phyloP scores from a whole-genome alignment of 2,329 filamentous ascomycete genomes.

The Ampelomyces quisqualis region DNA sequence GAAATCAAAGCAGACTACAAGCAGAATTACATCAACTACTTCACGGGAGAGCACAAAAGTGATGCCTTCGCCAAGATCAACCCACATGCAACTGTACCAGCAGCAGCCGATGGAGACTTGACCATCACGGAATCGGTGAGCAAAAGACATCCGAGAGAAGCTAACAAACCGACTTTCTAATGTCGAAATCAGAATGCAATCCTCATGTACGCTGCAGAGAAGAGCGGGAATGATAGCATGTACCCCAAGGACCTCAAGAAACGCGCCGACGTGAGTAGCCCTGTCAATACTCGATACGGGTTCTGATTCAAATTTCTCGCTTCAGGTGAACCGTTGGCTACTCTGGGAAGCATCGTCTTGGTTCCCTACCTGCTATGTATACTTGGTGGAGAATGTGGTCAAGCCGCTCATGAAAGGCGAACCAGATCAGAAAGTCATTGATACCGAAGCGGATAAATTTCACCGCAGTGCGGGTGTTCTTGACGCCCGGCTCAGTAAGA shows the following conservation, averaged over 20 bases:
- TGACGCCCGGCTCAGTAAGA: slow-evolving; percentile 41
- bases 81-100: slow-evolving; percentile 44
- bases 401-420: slow-evolving; percentile 43
- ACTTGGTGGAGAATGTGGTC: slow-evolving; percentile 46
- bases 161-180: too few species aligned
- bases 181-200: slow-evolving; percentile 47
- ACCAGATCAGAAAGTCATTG: slow-evolving; percentile 42
- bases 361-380: slow-evolving; percentile 47
- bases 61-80: slow-evolving; percentile 42
- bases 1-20: slow-evolving; percentile 42
- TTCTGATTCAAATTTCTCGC: not conserved
- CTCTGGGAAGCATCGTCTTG: slow-evolving; percentile 48
- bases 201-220: slow-evolving; percentile 46
- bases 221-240: slow-evolving; percentile 26
- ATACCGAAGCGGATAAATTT: slow-evolving; percentile 36
- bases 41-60: slow-evolving; percentile 45
- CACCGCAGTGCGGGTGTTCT: slow-evolving; percentile 43
- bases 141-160: not conserved
- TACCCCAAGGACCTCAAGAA: slow-evolving; percentile 46
- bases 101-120: slow-evolving; percentile 44
- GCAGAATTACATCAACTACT: slow-evolving; percentile 44
- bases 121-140: slow-evolving; percentile 43
- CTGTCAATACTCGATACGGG: not conserved
- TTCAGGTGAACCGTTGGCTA: slow-evolving; percentile 43
- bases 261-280: slow-evolving; percentile 30